Conservation (phyloP, 345 rosid species). For the Linum usitatissimum region DNA sequence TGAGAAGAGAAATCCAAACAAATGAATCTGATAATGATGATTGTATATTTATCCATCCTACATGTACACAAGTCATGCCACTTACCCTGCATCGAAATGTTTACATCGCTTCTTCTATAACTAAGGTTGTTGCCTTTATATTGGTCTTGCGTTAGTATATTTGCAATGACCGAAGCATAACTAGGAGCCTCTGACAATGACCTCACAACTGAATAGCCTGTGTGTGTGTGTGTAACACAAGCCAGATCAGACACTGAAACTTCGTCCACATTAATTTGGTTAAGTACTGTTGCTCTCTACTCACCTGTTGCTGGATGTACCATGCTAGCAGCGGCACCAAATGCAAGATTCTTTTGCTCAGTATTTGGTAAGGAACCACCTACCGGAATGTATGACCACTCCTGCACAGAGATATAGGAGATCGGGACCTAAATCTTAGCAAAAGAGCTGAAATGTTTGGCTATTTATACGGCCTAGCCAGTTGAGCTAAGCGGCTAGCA, state of each 20-base stretch:
- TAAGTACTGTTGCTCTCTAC: slow-evolving; percentile 7
- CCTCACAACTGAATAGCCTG: slow-evolving; percentile 94
- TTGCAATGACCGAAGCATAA: slow-evolving; percentile 74
- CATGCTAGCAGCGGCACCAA: slow-evolving; percentile 98
- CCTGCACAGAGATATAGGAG: slow-evolving; percentile 34
- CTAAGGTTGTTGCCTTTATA: slow-evolving; percentile 21
- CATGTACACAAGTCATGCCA: not conserved
- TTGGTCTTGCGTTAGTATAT: slow-evolving; percentile 37
- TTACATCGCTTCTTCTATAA: slow-evolving; percentile 21
- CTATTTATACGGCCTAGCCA: not conserved
- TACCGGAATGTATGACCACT: slow-evolving; percentile 97
- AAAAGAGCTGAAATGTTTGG: slow-evolving; percentile 3
- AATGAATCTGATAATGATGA: slow-evolving; percentile 8
- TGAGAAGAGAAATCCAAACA: slow-evolving; percentile 18
- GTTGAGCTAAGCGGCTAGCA: not conserved
- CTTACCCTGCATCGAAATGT: slow-evolving; percentile 81
- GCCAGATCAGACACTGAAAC: not conserved
- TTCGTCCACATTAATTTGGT: slow-evolving; percentile 8
- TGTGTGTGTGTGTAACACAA: slow-evolving; percentile 13
- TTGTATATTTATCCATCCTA: not conserved
- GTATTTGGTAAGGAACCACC: slow-evolving; percentile 94
- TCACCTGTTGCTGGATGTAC: slow-evolving; percentile 95
- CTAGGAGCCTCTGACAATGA: slow-evolving; percentile 93
- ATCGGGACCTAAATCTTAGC: not conserved
- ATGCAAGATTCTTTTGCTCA: slow-evolving; percentile 83